Conservation (phyloP, 805 yeast species). For the Spathaspora sp. region DNA sequence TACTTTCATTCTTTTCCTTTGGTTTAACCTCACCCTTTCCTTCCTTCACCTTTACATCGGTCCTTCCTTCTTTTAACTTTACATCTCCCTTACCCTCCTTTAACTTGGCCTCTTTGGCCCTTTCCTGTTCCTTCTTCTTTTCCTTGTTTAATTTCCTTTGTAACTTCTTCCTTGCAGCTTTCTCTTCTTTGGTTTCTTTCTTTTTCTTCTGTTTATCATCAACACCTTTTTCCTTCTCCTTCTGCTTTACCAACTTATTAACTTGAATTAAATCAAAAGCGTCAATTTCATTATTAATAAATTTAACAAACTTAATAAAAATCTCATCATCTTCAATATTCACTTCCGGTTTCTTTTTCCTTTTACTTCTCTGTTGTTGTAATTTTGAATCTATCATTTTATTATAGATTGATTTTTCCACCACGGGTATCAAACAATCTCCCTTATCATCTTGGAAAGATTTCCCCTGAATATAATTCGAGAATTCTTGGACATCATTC, state of each 20-base stretch:
- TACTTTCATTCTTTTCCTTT: too few species aligned
- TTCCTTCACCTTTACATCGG: too few species aligned
- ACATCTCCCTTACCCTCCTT: background rate
- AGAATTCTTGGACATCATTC: slow-evolving; percentile 22
- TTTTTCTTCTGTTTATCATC: background rate
- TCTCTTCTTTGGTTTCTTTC: slow-evolving; percentile 1
- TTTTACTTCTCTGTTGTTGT: background rate
- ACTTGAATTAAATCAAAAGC: slow-evolving; percentile 9
- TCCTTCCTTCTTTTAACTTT: background rate
- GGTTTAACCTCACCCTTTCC: background rate
- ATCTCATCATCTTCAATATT: slow-evolving; percentile 12
- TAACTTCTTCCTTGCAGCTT: slow-evolving; percentile 6
- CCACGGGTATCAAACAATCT: slow-evolving; percentile 28
- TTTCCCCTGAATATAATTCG: slow-evolving; percentile 16
- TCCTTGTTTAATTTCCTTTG: slow-evolving; percentile 8
- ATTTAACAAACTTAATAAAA: slow-evolving; percentile 9
- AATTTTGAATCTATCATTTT: slow-evolving; percentile 9
- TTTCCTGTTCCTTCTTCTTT: slow-evolving; percentile 7
- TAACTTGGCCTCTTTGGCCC: background rate
- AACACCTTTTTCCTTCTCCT: background rate
- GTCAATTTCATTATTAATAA: slow-evolving; percentile 7
- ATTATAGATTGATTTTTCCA: slow-evolving; percentile 30
- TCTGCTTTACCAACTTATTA: slow-evolving; percentile 5
- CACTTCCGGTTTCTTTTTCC: slow-evolving; percentile 1
- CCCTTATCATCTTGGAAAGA: slow-evolving; percentile 7